Evolutionary conservation across 257 asterid species (phyloP).

Genomic region (Linaria vulgaris): DNA sequence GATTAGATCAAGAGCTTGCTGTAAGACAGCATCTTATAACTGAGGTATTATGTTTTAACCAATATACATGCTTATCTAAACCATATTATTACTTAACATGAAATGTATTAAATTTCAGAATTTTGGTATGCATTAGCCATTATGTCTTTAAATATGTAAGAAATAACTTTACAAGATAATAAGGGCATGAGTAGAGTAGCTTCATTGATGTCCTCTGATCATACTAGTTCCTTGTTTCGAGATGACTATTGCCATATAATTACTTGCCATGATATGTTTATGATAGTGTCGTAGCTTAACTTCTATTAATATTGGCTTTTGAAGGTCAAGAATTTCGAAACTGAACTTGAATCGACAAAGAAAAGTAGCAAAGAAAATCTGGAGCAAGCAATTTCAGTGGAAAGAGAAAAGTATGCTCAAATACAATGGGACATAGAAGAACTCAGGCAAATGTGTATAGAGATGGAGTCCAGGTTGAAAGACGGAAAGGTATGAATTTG

Average conservation of each 20-base stretch:
- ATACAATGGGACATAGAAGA: slow-evolving; percentile 77
- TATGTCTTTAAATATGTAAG: background rate
- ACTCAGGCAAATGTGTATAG: slow-evolving; percentile 50
- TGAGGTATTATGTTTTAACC: slow-evolving; percentile 38
- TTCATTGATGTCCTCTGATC: slow-evolving; percentile 8
- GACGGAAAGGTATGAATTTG: slow-evolving; percentile 48
- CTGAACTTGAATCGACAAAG: slow-evolving; percentile 46
- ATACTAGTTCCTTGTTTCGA: background rate
- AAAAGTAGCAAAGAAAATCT: slow-evolving; percentile 52
- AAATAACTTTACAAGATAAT: background rate
- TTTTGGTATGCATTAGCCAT: slow-evolving; percentile 11
- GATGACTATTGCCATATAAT: background rate
- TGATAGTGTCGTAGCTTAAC: slow-evolving; percentile 16
- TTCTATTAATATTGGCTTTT: slow-evolving; percentile 7
- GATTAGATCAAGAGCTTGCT: slow-evolving; percentile 60
- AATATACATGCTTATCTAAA: background rate
- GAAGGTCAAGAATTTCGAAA: slow-evolving; percentile 69
- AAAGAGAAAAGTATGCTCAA: slow-evolving; percentile 56
- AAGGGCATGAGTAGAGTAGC: slow-evolving; percentile 7
- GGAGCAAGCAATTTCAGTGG: slow-evolving; percentile 50
- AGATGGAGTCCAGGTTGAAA: slow-evolving; percentile 50
- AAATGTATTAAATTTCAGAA: background rate
- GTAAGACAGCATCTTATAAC: slow-evolving; percentile 49
- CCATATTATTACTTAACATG: background rate
- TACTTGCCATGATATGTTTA: slow-evolving; percentile 2